A percentile compares a stretch with the other conserved stretches of the same genome.
phyloP scores from a whole-genome alignment of 257 asterid genomes.

The Coffea canephora region DNA sequence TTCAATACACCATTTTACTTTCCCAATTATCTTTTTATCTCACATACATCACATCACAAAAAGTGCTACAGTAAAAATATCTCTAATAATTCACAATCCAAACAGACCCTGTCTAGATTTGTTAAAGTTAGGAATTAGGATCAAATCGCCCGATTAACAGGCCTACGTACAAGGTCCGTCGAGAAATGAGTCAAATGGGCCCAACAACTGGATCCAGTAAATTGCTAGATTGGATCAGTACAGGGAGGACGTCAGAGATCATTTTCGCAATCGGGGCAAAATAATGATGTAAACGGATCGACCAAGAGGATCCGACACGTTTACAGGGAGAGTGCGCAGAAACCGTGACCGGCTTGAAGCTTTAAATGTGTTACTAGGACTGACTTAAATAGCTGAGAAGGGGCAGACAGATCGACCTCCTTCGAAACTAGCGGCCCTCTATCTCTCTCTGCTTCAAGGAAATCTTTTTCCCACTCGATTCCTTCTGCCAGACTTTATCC shows the following conservation, averaged over 20 bases:
- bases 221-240: no score
- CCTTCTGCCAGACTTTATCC: not conserved
- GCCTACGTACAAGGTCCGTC: not conserved
- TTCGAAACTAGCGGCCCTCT: conserved; percentile 17
- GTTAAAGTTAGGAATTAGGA: no score
- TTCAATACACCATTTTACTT: no score
- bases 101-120: no score
- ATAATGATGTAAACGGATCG: not conserved
- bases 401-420: conserved; percentile 5
- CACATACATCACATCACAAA: no score
- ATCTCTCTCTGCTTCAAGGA: conserved; percentile 11
- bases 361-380: not conserved
- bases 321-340: no score
- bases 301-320: not conserved
- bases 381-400: not conserved
- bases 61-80: no score
- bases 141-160: no score
- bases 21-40: no score
- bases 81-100: no score
- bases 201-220: not conserved
- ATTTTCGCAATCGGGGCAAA: no score
- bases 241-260: no score
- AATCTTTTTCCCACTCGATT: conserved; percentile 5
- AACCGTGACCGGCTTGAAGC: not conserved
- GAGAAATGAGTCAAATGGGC: conserved; percentile 1